A percentile compares a stretch with the other conserved stretches of the same genome.
Conservation (phyloP, 2,329 filamentous ascomycete species). For the Neofusicoccum umdonicola region DNA sequence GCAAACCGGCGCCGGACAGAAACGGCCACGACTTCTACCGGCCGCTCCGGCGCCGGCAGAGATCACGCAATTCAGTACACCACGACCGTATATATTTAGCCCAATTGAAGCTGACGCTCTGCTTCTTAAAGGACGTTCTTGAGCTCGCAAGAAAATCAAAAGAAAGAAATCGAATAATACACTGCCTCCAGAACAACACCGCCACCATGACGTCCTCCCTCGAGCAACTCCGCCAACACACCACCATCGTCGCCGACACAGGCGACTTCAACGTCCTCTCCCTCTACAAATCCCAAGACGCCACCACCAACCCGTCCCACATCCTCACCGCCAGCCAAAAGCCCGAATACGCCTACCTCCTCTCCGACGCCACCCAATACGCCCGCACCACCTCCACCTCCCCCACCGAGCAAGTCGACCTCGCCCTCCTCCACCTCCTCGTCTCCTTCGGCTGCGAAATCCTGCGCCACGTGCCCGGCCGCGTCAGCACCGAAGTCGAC, state of each 20-base stretch:
- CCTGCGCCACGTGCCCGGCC: neutral
- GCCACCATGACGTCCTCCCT: neutral
- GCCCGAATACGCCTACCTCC: neutral
- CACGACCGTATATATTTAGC: neutral
- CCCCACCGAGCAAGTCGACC: neutral
- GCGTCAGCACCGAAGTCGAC: constrained; percentile 6
- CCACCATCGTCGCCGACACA: constrained; percentile 14
- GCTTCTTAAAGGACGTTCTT: neutral
- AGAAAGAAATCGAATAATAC: neutral
- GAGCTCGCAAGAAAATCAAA: neutral
- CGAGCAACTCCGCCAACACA: constrained; percentile 3
- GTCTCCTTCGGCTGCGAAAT: constrained; percentile 4
- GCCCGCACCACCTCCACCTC: neutral
- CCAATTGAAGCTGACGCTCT: neutral
- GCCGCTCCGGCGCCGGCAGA: neutral
- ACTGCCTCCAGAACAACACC: too few relatives aligned
- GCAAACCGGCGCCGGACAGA: neutral
- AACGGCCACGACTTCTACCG: constrained; percentile 3
- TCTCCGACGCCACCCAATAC: neutral
- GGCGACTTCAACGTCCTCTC: constrained; percentile 8
- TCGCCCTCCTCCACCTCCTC: neutral
- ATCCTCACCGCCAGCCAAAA: neutral
- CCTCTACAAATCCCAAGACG: neutral
- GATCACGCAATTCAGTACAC: neutral
- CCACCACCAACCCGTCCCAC: constrained; percentile 4